Evolutionary conservation across 768 basidiomycete species (phyloP).

Genomic region (Candolleomyces eurysporus): DNA sequence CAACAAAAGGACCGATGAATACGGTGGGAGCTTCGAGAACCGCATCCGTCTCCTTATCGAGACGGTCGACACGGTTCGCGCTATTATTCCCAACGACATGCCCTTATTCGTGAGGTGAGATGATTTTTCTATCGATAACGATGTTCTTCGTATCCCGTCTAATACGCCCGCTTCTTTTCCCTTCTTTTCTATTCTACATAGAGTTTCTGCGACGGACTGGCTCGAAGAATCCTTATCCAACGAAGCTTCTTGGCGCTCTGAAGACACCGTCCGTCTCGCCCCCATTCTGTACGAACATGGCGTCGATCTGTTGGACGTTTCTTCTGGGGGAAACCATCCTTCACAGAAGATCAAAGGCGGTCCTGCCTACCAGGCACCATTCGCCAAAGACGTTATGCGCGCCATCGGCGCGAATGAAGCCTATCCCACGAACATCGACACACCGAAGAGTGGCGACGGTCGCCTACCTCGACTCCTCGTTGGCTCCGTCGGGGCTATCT

Average conservation of each 20-base stretch:
- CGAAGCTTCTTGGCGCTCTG: constrained; percentile 63
- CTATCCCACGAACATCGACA: constrained; percentile 8
- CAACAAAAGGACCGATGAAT: constrained; percentile 66
- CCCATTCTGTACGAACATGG: constrained; percentile 59
- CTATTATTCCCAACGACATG: constrained; percentile 54
- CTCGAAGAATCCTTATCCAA: constrained; percentile 55
- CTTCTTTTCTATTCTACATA: constrained; percentile 14
- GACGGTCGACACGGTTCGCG: constrained; percentile 62
- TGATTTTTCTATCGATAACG: not conserved
- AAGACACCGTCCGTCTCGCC: constrained; percentile 66
- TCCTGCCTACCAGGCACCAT: constrained; percentile 53
- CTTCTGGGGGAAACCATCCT: constrained; percentile 57
- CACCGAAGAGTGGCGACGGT: not conserved
- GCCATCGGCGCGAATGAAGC: constrained; percentile 25
- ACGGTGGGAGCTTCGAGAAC: constrained; percentile 73
- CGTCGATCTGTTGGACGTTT: constrained; percentile 75
- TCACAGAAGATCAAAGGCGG: constrained; percentile 35
- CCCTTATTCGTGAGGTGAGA: constrained; percentile 70
- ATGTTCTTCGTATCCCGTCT: not conserved
- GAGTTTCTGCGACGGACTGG: constrained; percentile 76
- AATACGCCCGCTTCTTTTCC: not conserved
- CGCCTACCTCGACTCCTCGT: constrained; percentile 31
- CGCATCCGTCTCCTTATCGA: constrained; percentile 60
- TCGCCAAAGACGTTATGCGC: constrained; percentile 52
- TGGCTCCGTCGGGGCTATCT: constrained; percentile 53